phyloP scores from a whole-genome alignment of 1,139 yeast species.

The Schizosaccharomyces versatilis region DNA sequence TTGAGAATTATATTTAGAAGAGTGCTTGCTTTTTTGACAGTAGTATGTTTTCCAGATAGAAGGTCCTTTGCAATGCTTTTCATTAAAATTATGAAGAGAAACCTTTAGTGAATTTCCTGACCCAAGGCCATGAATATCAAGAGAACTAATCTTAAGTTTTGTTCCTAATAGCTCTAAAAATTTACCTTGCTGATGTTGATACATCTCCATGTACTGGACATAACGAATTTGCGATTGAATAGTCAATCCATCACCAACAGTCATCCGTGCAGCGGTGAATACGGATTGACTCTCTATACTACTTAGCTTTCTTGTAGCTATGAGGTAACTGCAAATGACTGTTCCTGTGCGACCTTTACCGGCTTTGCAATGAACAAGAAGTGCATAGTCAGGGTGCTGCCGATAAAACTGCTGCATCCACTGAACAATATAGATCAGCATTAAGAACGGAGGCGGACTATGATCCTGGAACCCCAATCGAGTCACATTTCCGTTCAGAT shows the following conservation, averaged over 20 bases:
- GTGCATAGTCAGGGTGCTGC: background rate
- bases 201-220: slow-evolving; percentile 35
- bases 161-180: too few species aligned
- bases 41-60: too few species aligned
- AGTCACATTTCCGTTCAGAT: slow-evolving; percentile 21
- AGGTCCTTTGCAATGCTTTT: too few species aligned
- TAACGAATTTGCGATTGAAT: slow-evolving; percentile 50
- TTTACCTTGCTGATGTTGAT: slow-evolving; percentile 11
- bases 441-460: slow-evolving; percentile 42
- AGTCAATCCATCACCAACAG: slow-evolving; percentile 43
- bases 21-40: too few species aligned
- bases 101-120: too few species aligned
- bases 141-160: too few species aligned
- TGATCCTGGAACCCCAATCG: slow-evolving; percentile 54
- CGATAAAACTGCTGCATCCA: slow-evolving; percentile 28
- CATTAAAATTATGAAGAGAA: too few species aligned
- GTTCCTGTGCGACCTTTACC: slow-evolving; percentile 88
- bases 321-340: slow-evolving; percentile 45
- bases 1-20: too few species aligned
- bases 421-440: slow-evolving; percentile 26
- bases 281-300: slow-evolving; percentile 27
- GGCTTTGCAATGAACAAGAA: slow-evolving; percentile 61
- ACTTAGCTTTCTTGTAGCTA: slow-evolving; percentile 24
- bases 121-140: too few species aligned
- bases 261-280: slow-evolving; percentile 42